Evolutionary conservation across 805 yeast species (phyloP), one percentile per base, ranked within the genome.

Genomic region (Ogataea populi-albae): DNA sequence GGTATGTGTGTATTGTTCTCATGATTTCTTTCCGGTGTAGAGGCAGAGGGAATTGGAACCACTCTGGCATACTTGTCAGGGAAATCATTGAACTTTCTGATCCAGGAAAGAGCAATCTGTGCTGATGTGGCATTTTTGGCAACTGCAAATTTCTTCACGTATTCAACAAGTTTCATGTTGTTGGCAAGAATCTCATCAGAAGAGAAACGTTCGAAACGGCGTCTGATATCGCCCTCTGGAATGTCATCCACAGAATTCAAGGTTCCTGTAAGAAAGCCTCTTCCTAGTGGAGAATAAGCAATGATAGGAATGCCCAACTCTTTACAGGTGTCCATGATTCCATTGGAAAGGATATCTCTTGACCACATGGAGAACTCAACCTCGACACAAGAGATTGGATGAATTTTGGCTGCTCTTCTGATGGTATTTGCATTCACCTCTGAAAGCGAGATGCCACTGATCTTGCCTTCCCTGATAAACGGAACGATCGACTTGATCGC

Each of bases 221-320:
- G 30, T 46, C 86, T 68, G 35, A 77, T 39, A 50, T 83, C 91
- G 27, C 74, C 80, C 27, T 65, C 65, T 10, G 79, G 74, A 23
- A 82, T 51, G 36, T 75, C 79, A 0, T 58, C 50, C 15, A 61
- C 49, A 5, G 70, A 59, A 17, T 61, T 75, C 35, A 79, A 60
- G 22, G 52, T 43, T 38, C 93, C 95, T 3, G 91, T 79, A 36
- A 88, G 68, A 41, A 81, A 64, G 1, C 96, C 96, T 50, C 85
- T 71, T 7, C 88, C 81, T 37, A 88, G 67, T 20, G 96, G 96
- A 20, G 95, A 82, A 61, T 88, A 88, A 17, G 88, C 85, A 38
- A 86, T 66, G 20, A 86, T 65, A 10, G 93, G 82, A 37, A 88
- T 73, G 11, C 67, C 67, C 22, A 69, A 59, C 42, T 80, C 76